Conservation (phyloP, 257 asterid genomes). For the Osmanthus fragrans region DNA sequence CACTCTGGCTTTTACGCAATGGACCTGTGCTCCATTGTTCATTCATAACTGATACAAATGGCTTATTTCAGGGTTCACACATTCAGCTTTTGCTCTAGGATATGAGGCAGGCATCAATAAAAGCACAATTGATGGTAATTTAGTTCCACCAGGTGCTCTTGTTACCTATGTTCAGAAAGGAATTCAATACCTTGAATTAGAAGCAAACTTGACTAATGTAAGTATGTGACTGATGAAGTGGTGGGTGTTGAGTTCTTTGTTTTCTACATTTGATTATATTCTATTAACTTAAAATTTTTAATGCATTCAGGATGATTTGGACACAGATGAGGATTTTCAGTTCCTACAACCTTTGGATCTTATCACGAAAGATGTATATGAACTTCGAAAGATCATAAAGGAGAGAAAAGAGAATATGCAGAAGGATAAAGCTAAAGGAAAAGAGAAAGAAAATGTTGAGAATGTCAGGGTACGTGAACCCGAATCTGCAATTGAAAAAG, state of each 20-base stretch:
- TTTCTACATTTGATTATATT: constrained; percentile 25
- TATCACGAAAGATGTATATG: constrained; percentile 78
- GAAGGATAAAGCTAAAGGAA: constrained; percentile 63
- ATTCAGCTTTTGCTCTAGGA: constrained; percentile 88
- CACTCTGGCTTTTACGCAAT: not conserved
- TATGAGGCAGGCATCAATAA: constrained; percentile 84
- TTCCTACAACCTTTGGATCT: constrained; percentile 85
- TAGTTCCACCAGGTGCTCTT: constrained; percentile 96
- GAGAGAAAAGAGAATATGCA: constrained; percentile 67
- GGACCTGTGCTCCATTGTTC: not conserved
- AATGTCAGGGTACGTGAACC: constrained; percentile 58
- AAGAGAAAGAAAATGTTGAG: constrained; percentile 62
- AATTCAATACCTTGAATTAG: constrained; percentile 89
- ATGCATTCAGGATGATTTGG: constrained; percentile 72
- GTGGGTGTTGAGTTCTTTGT: constrained; percentile 16
- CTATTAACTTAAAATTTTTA: constrained; percentile 32
- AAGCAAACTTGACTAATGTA: constrained; percentile 76
- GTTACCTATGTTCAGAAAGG: constrained; percentile 88
- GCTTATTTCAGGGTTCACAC: constrained; percentile 73
- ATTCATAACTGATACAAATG: constrained; percentile 9
- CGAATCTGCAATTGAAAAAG: constrained; percentile 45
- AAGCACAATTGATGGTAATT: constrained; percentile 73
- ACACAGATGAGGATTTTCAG: constrained; percentile 80
- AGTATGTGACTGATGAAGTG: constrained; percentile 29
- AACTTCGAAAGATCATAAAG: constrained; percentile 73